Conservation (phyloP, 768 basidiomycete genomes). For the Mycena metata region DNA sequence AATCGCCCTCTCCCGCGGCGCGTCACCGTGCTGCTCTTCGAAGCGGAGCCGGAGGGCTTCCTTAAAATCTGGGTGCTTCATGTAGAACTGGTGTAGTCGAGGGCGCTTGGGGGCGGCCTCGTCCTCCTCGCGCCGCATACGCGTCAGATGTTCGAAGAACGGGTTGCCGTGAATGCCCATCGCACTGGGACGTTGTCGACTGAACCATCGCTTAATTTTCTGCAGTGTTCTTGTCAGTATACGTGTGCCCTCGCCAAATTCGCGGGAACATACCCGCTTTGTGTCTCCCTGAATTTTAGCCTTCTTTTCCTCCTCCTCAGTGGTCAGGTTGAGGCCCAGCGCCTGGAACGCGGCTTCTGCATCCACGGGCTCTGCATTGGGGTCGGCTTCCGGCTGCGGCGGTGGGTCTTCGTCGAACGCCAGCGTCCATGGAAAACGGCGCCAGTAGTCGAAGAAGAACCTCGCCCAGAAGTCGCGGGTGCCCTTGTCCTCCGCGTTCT, state of each 20-base stretch:
- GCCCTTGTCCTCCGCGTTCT: neutral
- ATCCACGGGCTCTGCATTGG: neutral
- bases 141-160: neutral
- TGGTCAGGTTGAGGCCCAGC: neutral
- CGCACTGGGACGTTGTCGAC: neutral
- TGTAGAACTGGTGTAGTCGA: neutral
- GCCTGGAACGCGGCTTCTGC: conserved; percentile 10
- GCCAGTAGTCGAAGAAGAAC: conserved; percentile 11
- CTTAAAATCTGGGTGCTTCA: neutral
- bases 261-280: conserved; percentile 9
- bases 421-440: neutral
- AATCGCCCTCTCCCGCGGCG: neutral
- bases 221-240: neutral
- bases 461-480: neutral
- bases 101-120: neutral
- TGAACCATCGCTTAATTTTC: conserved; percentile 13
- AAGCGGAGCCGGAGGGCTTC: neutral
- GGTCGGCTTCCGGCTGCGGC: neutral
- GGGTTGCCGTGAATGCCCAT: conserved; percentile 10
- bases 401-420: neutral
- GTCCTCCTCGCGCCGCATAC: neutral
- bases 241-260: no score
- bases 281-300: neutral
- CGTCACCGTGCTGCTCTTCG: neutral
- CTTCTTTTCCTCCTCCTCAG: conserved; percentile 3